Evolutionary conservation across 108 stramenopile genomes (phyloP).

Genomic region (Skeletonema costatum): DNA sequence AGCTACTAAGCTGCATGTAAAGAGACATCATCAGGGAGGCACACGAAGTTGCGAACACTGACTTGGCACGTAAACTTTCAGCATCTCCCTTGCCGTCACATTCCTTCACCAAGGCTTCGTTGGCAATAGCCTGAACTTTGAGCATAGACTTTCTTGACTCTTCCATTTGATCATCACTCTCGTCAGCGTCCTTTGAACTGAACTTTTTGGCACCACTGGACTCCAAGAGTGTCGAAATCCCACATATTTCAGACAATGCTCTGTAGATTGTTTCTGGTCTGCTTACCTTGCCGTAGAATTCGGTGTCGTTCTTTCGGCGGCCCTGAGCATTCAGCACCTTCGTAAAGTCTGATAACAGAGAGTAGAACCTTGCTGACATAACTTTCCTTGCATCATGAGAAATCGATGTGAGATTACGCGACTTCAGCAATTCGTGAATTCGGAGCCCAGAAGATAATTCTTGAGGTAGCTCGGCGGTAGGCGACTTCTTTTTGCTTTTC

Average conservation of each 20-base stretch:
- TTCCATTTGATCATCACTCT: constrained; percentile 30
- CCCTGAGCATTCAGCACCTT: constrained; percentile 18
- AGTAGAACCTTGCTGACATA: constrained; percentile 77
- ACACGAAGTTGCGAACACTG: constrained; percentile 53
- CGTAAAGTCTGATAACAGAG: constrained; percentile 62
- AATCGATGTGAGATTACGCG: constrained; percentile 9
- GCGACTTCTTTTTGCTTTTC: constrained; percentile 50
- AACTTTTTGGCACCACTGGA: constrained; percentile 53
- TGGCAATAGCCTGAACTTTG: constrained; percentile 38
- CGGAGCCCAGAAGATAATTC: constrained; percentile 39
- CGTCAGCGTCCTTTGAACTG: background rate
- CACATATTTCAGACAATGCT: constrained; percentile 38
- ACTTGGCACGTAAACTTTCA: constrained; percentile 33
- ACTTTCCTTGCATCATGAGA: constrained; percentile 52
- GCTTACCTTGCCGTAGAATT: constrained; percentile 19
- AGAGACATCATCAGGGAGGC: constrained; percentile 53
- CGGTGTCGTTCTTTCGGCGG: constrained; percentile 13
- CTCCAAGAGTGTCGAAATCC: constrained; percentile 53
- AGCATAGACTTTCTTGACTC: constrained; percentile 32
- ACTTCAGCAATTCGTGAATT: constrained; percentile 31
- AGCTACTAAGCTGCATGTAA: constrained; percentile 60
- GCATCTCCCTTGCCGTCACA: constrained; percentile 10
- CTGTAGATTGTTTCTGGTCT: constrained; percentile 44
- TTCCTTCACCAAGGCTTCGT: constrained; percentile 30
- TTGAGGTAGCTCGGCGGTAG: constrained; percentile 2